These are phyloP conservation scores for Ochromonas danica DNA, from an alignment of 108 stramenopile species.

Conservation along the genomic window DNA sequence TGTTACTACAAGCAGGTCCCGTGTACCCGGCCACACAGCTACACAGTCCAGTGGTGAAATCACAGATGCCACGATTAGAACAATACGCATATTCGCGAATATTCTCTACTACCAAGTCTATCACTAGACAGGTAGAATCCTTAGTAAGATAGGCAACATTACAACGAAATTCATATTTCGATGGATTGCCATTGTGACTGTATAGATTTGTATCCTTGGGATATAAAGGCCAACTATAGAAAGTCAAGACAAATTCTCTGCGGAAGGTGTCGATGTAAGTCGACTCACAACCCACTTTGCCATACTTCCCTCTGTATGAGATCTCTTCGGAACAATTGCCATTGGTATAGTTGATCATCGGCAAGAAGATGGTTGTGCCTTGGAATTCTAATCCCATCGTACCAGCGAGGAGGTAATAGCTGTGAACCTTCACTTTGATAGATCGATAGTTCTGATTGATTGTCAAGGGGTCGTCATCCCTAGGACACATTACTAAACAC, in stretches of 20 bases:
- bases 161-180: constrained; percentile 46
- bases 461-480: constrained; percentile 55
- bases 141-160: constrained; percentile 21
- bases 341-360: constrained; percentile 18
- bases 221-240: constrained; percentile 39
- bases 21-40: constrained; percentile 47
- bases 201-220: constrained; percentile 55
- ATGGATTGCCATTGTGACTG: constrained; percentile 49
- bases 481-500: constrained; percentile 53
- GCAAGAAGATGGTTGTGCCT: constrained; percentile 33
- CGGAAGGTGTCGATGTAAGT: too few species aligned
- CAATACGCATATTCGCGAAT: constrained; percentile 50
- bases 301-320: constrained; percentile 42
- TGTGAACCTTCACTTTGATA: constrained; percentile 27
- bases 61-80: constrained; percentile 45
- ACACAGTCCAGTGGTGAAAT: constrained; percentile 50
- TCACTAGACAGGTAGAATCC: not conserved
- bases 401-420: constrained; percentile 20
- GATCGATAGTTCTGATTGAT: constrained; percentile 47
- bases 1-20: constrained; percentile 43
- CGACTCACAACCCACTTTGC: constrained; percentile 41
- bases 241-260: constrained; percentile 39
- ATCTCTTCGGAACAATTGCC: constrained; percentile 36
- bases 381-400: constrained; percentile 25
- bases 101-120: constrained; percentile 2